Evolutionary conservation across 768 basidiomycete species (phyloP), one percentile per base, ranked within the genome.

Genomic region (Asterophora lycoperdoides): DNA sequence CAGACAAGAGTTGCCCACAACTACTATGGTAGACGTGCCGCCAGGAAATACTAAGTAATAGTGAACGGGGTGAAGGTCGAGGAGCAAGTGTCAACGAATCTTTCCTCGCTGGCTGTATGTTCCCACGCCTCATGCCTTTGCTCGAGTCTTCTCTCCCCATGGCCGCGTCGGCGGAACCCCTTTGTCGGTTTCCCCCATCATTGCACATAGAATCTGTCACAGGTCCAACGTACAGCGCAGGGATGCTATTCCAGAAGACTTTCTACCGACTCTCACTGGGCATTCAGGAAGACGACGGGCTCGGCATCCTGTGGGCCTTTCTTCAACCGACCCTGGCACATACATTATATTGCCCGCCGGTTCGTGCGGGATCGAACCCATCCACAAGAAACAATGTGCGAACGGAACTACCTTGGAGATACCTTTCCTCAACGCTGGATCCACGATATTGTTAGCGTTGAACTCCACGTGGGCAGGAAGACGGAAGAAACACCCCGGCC

Each of bases 41-140:
- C 74, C 72, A 70, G 73, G 72, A 72, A 72, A 76, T 75, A 74
- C 75, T 74, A 74, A 74, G 73, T 73, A 76, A 71, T 72, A 70
- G 70, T 66, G 60, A 64, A 67, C 59, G 60, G 55, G 69, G 70
- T 66, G 35, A 8, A 46, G 67, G 72, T 68, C 67, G 68, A 40
- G 60, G 64, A 68, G 66, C 62, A 70, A 9, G 30, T 54, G 55
- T 59, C 57, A 52, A 56, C 62, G 52, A 60, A 51, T 56, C 56
- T 58, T 58, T 57, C 59, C 56, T 61, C 56, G 64, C 65, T 66
- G 62, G 61, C 64, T 52, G 36, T 39, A 49, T 48, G 48, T 69
- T 70, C 68, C 68, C 69, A 68, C 68, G 68, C 64, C 54, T 54
- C 57, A 46, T 49, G 44, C 41, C 42, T 49, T 46, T 52, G 56